Conservation (phyloP, 2,329 filamentous ascomycete genomes). For the Neoscytalidium dimidiatum region DNA sequence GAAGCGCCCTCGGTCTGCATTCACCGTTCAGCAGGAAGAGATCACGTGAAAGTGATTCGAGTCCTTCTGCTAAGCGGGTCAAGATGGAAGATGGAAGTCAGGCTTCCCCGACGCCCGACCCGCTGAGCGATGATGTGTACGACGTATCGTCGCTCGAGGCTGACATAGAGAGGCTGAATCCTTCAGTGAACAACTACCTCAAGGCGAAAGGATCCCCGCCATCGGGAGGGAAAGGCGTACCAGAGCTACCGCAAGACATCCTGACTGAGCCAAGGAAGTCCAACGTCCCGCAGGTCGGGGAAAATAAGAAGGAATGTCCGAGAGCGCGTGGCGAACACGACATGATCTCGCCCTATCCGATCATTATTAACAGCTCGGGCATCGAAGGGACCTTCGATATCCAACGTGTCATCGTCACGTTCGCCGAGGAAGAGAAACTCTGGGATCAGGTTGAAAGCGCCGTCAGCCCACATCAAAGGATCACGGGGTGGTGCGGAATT, state of each 20-base stretch:
- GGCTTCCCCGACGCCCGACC: not conserved
- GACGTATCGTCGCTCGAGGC: not conserved
- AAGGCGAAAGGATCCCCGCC: not conserved
- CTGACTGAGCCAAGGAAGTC: not conserved
- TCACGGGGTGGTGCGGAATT: not conserved
- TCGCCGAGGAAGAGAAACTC: not conserved
- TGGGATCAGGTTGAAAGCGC: not conserved
- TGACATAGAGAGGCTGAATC: not conserved
- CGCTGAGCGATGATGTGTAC: not conserved
- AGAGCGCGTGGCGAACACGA: not conserved
- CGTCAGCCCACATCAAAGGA: not conserved
- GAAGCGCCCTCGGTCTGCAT: not conserved
- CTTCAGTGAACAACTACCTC: not conserved
- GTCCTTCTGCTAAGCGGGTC: not conserved
- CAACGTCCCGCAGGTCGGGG: not conserved
- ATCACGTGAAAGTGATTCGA: not conserved
- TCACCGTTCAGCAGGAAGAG: not conserved
- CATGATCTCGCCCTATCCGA: not conserved
- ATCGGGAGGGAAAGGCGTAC: no score
- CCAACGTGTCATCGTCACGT: not conserved
- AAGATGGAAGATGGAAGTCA: not conserved
- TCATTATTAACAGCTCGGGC: not conserved
- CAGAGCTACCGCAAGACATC: not conserved
- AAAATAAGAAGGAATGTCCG: not conserved
- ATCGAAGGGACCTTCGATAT: not conserved